Conservation (phyloP, 148 eudicot species). For the Rhododendron molle region DNA sequence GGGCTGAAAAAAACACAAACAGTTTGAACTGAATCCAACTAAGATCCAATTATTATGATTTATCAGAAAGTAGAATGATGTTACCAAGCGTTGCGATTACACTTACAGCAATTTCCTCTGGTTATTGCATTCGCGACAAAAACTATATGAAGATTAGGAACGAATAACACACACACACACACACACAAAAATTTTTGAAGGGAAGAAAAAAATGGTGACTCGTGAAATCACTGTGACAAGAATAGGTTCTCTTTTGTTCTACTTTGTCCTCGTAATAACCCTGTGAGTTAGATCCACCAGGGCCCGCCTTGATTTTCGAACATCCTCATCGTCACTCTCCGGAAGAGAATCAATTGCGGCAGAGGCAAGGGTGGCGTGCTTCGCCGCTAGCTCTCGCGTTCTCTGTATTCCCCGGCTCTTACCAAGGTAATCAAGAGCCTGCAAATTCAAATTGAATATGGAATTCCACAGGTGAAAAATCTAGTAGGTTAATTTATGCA, state of each 20-base stretch:
- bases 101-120: neutral
- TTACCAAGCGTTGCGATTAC: neutral
- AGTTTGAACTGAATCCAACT: neutral
- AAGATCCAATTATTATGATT: neutral
- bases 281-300: constrained; percentile 73
- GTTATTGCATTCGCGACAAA: neutral
- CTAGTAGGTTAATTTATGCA: neutral
- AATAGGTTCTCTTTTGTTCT: constrained; percentile 5
- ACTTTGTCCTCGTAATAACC: constrained; percentile 79
- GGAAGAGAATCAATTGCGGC: constrained; percentile 83
- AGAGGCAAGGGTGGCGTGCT: constrained; percentile 76
- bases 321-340: constrained; percentile 64
- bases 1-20: too few species aligned
- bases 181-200: neutral
- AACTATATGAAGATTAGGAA: neutral
- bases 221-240: neutral
- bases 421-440: constrained; percentile 84
- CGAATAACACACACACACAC: neutral
- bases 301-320: constrained; percentile 76
- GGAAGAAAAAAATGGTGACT: neutral
- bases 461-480: neutral
- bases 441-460: constrained; percentile 1
- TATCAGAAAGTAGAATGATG: neutral
- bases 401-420: constrained; percentile 78
- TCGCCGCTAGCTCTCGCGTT: constrained; percentile 66